Conservation (phyloP, 352 stramenopile species). For the Phytophthora pinifolia region DNA sequence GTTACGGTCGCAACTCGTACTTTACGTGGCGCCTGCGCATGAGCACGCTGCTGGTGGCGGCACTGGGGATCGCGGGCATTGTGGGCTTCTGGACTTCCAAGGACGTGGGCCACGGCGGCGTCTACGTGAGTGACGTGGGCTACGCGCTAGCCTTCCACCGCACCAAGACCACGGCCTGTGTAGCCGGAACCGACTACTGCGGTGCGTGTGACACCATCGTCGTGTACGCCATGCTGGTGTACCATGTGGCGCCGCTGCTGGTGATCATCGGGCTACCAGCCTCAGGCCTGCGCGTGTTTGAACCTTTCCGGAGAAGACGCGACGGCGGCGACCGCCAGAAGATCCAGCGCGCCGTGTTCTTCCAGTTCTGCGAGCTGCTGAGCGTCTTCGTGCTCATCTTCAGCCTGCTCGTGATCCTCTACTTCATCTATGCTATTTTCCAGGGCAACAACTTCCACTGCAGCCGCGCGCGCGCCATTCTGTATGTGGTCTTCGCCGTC, state of each 20-base stretch:
- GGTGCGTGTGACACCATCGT: slow-evolving; percentile 62
- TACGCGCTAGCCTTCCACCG: slow-evolving; percentile 49
- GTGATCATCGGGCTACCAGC: slow-evolving; percentile 70
- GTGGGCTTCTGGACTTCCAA: slow-evolving; percentile 43
- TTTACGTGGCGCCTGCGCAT: slow-evolving; percentile 67
- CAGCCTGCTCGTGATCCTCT: slow-evolving; percentile 59
- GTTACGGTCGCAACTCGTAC: slow-evolving; percentile 77
- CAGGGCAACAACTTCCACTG: slow-evolving; percentile 72
- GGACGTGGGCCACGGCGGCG: slow-evolving; percentile 40
- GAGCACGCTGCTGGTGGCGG: slow-evolving; percentile 44
- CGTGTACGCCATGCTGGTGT: slow-evolving; percentile 67
- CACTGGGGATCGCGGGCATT: slow-evolving; percentile 46
- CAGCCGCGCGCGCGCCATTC: slow-evolving; percentile 31
- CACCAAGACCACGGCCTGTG: slow-evolving; percentile 27
- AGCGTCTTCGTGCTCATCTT: slow-evolving; percentile 54
- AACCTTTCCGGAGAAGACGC: slow-evolving; percentile 61
- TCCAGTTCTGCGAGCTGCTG: slow-evolving; percentile 75
- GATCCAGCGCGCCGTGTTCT: slow-evolving; percentile 69
- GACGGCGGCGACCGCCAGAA: slow-evolving; percentile 45
- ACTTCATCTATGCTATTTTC: slow-evolving; percentile 64
- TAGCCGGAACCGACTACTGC: slow-evolving; percentile 37
- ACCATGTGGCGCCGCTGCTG: slow-evolving; percentile 57
- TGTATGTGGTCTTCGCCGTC: slow-evolving; percentile 50
- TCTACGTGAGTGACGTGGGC: slow-evolving; percentile 46
- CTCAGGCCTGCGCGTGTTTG: slow-evolving; percentile 58